phyloP scores from a whole-genome alignment of 2,329 filamentous ascomycete genomes.

The Penicillium hesseltinei region DNA sequence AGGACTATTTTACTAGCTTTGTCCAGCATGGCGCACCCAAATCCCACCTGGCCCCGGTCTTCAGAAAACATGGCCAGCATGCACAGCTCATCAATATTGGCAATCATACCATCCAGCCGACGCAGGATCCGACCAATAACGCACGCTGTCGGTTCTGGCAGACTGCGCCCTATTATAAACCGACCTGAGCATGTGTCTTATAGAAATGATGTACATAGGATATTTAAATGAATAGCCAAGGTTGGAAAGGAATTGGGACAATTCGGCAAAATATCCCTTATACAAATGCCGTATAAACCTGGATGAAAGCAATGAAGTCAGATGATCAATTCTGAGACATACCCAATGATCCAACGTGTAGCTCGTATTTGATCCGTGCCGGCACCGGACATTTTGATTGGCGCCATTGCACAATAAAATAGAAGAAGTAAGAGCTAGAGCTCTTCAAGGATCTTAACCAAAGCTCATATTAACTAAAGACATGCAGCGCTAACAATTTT shows the following conservation, averaged over 20 bases:
- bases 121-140: slow-evolving; percentile 49
- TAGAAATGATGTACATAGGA: background rate
- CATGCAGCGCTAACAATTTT: no score
- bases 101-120: slow-evolving; percentile 41
- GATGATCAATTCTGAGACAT: background rate
- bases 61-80: slow-evolving; percentile 49
- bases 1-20: slow-evolving; percentile 42
- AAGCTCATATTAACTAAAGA: no score
- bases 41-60: slow-evolving; percentile 40
- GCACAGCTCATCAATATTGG: slow-evolving; percentile 47
- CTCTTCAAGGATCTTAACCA: background rate
- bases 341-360: background rate
- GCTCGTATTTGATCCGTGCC: background rate
- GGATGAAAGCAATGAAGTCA: background rate
- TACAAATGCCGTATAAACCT: no score
- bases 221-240: background rate
- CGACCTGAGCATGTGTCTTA: background rate
- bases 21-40: slow-evolving; percentile 35
- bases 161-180: slow-evolving; percentile 42
- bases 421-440: background rate
- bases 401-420: background rate
- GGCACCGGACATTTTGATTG: background rate
- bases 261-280: background rate
- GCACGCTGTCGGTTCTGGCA: slow-evolving; percentile 56
- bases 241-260: background rate